Base-by-base conservation (phyloP, 2,329 filamentous ascomycete species). In the Penicillium freii region DNA sequence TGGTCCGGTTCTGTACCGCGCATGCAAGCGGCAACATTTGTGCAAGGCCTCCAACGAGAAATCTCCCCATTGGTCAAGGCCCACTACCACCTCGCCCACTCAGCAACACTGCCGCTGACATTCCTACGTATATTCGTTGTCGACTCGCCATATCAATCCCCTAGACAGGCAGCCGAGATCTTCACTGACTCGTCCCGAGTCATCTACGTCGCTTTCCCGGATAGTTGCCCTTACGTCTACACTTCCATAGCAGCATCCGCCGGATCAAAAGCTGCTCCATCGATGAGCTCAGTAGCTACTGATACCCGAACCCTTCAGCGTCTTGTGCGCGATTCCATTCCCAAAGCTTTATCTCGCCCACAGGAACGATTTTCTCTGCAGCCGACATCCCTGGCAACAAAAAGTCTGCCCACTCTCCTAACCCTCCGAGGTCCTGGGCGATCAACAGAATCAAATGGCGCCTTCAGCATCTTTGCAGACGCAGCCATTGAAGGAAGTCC, bases 161-260 rank as follows among this genome's bases (percentile, higher is more conserved):
- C 80, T 49, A 71, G 75, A 34, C 73, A 75, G 66, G 64, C 54
- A 7, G 62, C 71, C 23, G 73, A 69, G 56, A 73, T 67, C 56
- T 68, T 75, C 39, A 80, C 79, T n/a, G 87, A 91, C 62, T 78
- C 84, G 1, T 87, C 87, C 13, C 84, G 86, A 62, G 88, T 89
- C 2, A 83, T 96, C 39, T 94, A 91, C 68, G 80, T 95, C 59
- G 89, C 90, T 1, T 93, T 95, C 66, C 91, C 92, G 0, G 87
- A 93, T 68, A 88, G 87, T 34, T 88, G 89, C 11, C 89, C 91
- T 0, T 87, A 87, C 61, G 78, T 95, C 44, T 95, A 91, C 71
- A 80, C 84, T 8, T 85, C 83, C 1, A 72, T 85, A 13, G 72
- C 80, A 1, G 64, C 72, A 17, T 65, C 74, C 6, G 57, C 67